Conservation (phyloP, 225 moss, liverwort and hornwort species). For the Physcomitrellopsis africana region DNA sequence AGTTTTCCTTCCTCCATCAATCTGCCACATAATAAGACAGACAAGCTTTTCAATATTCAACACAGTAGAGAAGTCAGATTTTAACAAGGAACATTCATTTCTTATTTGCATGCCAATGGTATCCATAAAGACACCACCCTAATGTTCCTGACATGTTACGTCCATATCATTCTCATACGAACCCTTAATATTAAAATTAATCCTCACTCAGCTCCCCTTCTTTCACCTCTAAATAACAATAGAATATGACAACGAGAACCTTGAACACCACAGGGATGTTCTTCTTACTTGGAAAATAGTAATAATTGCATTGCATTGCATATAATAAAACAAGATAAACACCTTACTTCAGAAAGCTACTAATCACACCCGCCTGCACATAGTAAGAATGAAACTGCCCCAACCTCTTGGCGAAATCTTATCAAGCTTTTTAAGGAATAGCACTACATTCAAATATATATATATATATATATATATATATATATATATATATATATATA, state of each 20-base stretch:
- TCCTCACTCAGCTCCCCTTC: background rate
- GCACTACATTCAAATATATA: background rate
- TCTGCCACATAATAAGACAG: slow-evolving; percentile 53
- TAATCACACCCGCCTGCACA: background rate
- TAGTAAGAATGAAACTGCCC: background rate
- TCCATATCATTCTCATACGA: background rate
- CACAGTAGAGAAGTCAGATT: slow-evolving; percentile 11
- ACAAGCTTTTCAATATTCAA: slow-evolving; percentile 13
- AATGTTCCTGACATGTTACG: background rate
- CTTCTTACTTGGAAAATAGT: background rate
- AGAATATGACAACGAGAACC: background rate
- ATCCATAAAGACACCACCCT: slow-evolving; percentile 13
- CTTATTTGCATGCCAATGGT: background rate
- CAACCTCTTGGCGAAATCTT: background rate
- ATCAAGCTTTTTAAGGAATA: background rate
- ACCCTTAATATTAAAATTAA: background rate
- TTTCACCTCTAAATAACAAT: slow-evolving; percentile 12
- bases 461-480: too few relatives aligned
- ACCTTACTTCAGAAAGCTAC: background rate
- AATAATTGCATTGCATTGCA: too few relatives aligned
- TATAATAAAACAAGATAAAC: too few relatives aligned
- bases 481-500: too few relatives aligned
- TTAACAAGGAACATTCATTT: slow-evolving; percentile 3
- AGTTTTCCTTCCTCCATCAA: slow-evolving; percentile 90
- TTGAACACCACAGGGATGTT: background rate